phyloP scores from a whole-genome alignment of 108 stramenopile genomes.

The Nannochloropsis oceanica region DNA sequence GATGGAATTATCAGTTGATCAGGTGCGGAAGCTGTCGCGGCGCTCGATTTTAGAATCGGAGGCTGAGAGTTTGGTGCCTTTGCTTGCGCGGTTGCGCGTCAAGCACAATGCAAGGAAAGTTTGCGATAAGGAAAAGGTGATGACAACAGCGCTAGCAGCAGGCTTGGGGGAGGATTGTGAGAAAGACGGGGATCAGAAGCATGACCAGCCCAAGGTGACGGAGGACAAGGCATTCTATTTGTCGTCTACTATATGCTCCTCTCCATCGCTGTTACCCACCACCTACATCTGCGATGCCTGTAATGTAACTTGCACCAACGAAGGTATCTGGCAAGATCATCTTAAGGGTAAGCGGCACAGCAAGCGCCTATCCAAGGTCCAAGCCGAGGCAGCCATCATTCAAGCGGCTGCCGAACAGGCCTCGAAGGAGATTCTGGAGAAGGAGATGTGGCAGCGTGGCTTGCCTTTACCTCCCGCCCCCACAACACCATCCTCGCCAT shows the following conservation, averaged over 20 bases:
- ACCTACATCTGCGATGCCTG: slow-evolving; percentile 11
- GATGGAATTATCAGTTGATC: slow-evolving; percentile 1
- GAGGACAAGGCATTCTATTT: background rate
- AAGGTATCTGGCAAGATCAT: slow-evolving; percentile 9
- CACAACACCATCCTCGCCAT: no score
- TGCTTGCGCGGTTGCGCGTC: background rate
- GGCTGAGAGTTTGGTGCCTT: background rate
- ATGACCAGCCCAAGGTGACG: background rate
- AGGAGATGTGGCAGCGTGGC: background rate
- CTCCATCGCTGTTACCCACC: background rate
- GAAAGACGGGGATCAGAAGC: background rate
- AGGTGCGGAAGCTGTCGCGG: background rate
- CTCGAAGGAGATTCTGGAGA: slow-evolving; percentile 1
- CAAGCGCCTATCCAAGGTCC: background rate
- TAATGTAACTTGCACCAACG: slow-evolving; percentile 3
- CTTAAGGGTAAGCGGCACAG: slow-evolving; percentile 20
- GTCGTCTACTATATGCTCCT: background rate
- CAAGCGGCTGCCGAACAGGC: background rate
- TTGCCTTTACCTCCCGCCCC: background rate
- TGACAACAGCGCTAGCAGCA: background rate
- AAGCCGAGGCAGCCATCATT: background rate
- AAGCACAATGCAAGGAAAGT: background rate
- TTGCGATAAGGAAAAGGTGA: background rate
- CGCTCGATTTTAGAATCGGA: background rate
- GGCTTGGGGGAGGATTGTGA: background rate